Percentiles rank a stretch among this genome's conserved stretches.
These are phyloP conservation scores for Wickerhamomyces hampshirensis DNA, from an alignment of 805 yeast genomes.

Conservation along the genomic window DNA sequence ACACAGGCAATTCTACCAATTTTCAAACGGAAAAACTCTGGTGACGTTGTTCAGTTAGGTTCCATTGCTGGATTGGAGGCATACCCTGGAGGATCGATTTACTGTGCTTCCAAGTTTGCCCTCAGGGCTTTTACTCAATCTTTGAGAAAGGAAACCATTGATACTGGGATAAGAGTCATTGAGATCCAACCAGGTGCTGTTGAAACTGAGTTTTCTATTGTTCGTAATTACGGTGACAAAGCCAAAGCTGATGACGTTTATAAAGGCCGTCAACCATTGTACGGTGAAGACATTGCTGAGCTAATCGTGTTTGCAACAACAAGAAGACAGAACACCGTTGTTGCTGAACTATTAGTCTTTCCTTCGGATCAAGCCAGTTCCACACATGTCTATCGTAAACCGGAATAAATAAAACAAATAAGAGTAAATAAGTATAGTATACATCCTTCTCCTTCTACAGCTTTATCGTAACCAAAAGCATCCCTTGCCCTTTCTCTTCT, in stretches of 20 bases:
- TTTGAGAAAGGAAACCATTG: constrained; percentile 68
- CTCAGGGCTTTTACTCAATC: constrained; percentile 68
- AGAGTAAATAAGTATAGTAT: no score
- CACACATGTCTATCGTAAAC: constrained; percentile 43
- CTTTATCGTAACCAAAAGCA: no score
- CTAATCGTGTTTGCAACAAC: constrained; percentile 43
- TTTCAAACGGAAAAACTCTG: constrained; percentile 63
- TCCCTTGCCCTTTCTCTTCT: no score
- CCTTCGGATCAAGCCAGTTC: constrained; percentile 82
- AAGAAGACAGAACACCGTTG: constrained; percentile 53
- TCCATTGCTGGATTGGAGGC: constrained; percentile 82
- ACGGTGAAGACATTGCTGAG: constrained; percentile 43
- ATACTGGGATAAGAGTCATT: constrained; percentile 60
- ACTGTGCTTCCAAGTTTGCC: constrained; percentile 74
- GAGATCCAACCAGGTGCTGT: constrained; percentile 69
- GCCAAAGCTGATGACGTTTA: constrained; percentile 53
- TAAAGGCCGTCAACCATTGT: constrained; percentile 50
- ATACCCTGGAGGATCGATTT: constrained; percentile 74
- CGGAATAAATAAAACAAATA: constrained; percentile 31
- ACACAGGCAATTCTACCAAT: constrained; percentile 74
- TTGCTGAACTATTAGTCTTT: constrained; percentile 76
- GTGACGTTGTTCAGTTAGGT: constrained; percentile 72
- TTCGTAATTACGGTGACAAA: constrained; percentile 55
- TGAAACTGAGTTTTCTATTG: constrained; percentile 60
- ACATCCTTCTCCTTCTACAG: no score